These are phyloP conservation scores for Orbilia blumenaviensis DNA, from an alignment of 2,329 filamentous ascomycete genomes.

Conservation along the genomic window DNA sequence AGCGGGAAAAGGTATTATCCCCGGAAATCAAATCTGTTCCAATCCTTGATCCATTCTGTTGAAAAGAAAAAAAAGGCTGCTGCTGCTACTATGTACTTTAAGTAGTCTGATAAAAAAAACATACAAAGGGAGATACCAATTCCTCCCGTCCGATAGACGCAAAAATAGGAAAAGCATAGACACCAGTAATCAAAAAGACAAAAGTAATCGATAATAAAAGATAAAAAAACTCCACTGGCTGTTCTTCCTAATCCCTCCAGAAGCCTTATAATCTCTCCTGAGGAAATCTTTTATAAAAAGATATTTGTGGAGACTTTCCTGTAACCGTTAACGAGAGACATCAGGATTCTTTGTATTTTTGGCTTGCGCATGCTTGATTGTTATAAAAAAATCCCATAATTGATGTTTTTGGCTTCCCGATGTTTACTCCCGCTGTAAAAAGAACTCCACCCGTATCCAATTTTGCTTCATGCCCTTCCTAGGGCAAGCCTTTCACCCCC, in stretches of 20 bases:
- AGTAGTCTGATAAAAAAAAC: not conserved
- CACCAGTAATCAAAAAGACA: not conserved
- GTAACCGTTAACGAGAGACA: constrained; percentile 30
- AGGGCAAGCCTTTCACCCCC: not conserved
- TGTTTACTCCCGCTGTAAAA: constrained; percentile 19
- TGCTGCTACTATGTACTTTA: not conserved
- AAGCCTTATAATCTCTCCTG: not conserved
- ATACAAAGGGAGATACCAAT: not conserved
- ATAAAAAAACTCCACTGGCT: not conserved
- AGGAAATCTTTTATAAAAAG: constrained; percentile 15
- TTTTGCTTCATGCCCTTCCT: not conserved
- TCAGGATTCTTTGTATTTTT: not conserved
- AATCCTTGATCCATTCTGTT: not conserved
- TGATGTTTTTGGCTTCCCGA: constrained; percentile 6
- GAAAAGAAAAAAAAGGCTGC: no score
- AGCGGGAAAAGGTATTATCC: no score
- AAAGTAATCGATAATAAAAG: not conserved
- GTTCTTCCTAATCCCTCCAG: not conserved
- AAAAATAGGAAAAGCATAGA: not conserved
- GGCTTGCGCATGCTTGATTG: not conserved
- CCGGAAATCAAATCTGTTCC: not conserved
- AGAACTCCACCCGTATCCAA: not conserved
- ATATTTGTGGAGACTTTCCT: constrained; percentile 26
- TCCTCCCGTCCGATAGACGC: not conserved
- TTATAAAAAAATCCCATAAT: constrained; percentile 18